phyloP scores from a whole-genome alignment of 202 grass and related monocot species.

The Elaeis oleifera region DNA sequence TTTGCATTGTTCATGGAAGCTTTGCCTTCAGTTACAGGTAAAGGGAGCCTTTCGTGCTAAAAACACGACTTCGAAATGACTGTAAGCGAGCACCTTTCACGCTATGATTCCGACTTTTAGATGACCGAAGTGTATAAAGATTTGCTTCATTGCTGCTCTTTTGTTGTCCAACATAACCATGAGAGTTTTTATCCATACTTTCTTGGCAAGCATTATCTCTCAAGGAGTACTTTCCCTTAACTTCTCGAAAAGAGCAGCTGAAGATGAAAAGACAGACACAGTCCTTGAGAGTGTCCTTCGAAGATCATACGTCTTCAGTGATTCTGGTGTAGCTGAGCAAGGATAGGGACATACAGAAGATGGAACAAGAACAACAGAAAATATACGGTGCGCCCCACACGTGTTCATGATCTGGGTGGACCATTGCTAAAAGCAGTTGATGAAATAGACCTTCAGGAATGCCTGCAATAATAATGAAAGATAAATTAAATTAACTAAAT shows the following conservation, averaged over 20 bases:
- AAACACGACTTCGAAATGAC: constrained; percentile 46
- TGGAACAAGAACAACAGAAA: constrained; percentile 93
- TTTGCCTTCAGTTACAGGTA: constrained; percentile 38
- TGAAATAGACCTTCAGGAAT: constrained; percentile 95
- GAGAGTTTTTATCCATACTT: constrained; percentile 35
- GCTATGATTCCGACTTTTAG: constrained; percentile 51
- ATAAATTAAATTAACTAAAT: background rate
- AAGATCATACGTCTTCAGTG: constrained; percentile 53
- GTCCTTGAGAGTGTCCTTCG: constrained; percentile 93
- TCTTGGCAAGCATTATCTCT: constrained; percentile 44
- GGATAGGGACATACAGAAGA: constrained; percentile 74
- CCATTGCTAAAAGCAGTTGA: constrained; percentile 92
- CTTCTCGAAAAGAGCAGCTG: constrained; percentile 97
- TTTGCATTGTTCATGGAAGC: constrained; percentile 32
- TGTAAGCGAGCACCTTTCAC: constrained; percentile 31
- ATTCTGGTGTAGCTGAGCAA: constrained; percentile 31
- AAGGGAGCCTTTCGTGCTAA: constrained; percentile 49
- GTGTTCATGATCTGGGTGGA: constrained; percentile 89
- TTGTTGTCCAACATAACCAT: constrained; percentile 33
- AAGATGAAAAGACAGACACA: constrained; percentile 99
- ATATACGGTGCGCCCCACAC: constrained; percentile 89
- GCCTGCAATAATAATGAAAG: constrained; percentile 45
- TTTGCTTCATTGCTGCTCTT: constrained; percentile 34
- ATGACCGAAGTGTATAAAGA: constrained; percentile 39
- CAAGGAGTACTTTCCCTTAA: constrained; percentile 53